Evolutionary conservation across 345 rosid species (phyloP).

Genomic region (Eucalyptus erythrocorys): DNA sequence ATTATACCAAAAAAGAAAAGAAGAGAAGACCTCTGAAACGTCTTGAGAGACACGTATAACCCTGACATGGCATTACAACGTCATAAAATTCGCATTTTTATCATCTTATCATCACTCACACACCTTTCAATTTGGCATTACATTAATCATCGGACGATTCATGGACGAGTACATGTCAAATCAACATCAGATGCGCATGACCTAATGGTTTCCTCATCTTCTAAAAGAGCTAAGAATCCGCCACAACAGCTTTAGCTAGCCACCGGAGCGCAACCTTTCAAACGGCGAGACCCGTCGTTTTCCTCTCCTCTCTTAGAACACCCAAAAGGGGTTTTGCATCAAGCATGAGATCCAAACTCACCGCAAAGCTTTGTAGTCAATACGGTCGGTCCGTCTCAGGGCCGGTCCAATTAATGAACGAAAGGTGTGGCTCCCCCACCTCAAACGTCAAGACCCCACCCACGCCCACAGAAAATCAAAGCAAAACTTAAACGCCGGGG

Average conservation of each 20-base stretch:
- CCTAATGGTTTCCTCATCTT: neutral
- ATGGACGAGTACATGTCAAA: neutral
- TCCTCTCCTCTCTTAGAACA: neutral
- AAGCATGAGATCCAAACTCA: neutral
- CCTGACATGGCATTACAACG: rapidly evolving
- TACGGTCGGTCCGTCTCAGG: neutral
- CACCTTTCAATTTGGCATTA: neutral
- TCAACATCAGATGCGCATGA: neutral
- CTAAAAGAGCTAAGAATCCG: neutral
- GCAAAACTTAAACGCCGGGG: neutral
- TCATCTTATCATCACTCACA: neutral
- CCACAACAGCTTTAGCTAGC: neutral
- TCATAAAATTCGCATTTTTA: neutral
- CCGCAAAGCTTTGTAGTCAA: neutral
- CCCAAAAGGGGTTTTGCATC: neutral
- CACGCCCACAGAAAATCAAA: neutral
- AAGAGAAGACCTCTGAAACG: neutral
- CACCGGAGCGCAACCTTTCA: neutral
- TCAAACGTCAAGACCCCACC: neutral
- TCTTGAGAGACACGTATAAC: neutral
- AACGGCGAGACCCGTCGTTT: neutral
- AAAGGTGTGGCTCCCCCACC: neutral
- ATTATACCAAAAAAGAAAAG: neutral
- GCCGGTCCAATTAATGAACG: neutral
- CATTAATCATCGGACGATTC: neutral